Conservation (phyloP, 345 rosid species). For the Euphorbia pulcherrima region DNA sequence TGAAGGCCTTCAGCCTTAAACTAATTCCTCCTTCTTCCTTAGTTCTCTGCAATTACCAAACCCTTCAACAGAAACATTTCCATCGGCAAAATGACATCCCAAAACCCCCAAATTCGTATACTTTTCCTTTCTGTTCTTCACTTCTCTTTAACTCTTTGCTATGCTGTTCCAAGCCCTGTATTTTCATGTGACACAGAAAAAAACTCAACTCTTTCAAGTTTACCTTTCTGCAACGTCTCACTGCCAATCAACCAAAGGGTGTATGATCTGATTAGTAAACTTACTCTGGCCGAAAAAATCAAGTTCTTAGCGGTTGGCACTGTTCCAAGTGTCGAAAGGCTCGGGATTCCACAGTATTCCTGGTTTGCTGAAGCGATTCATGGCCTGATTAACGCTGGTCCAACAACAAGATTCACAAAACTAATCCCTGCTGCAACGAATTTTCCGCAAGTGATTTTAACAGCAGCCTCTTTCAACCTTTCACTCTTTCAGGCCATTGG, state of each 20-base stretch:
- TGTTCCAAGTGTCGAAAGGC: neutral
- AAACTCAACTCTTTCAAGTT: too few relatives aligned
- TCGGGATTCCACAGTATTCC: neutral
- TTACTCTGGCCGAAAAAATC: conserved; percentile 76
- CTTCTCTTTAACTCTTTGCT: too few relatives aligned
- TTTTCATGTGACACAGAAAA: too few relatives aligned
- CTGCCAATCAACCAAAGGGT: conserved; percentile 52
- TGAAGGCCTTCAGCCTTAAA: too few relatives aligned
- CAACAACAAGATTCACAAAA: neutral
- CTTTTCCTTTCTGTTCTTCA: too few relatives aligned
- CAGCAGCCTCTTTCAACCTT: neutral
- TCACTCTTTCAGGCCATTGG: neutral
- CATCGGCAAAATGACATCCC: too few relatives aligned
- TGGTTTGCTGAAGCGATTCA: neutral
- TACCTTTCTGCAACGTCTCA: too few relatives aligned
- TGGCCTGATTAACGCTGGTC: neutral
- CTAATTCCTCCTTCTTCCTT: too few relatives aligned
- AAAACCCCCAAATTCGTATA: too few relatives aligned
- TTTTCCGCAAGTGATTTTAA: neutral
- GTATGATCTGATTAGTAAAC: conserved; percentile 62
- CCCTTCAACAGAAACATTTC: too few relatives aligned
- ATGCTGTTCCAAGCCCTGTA: too few relatives aligned
- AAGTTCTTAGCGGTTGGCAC: conserved; percentile 36
- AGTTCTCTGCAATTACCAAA: too few relatives aligned
- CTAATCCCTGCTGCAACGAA: neutral